A percentile compares a stretch with the other conserved stretches of the same genome.
Conservation (phyloP, 1,284 basidiomycete genomes). For the Microbotryomycetes sp. region DNA sequence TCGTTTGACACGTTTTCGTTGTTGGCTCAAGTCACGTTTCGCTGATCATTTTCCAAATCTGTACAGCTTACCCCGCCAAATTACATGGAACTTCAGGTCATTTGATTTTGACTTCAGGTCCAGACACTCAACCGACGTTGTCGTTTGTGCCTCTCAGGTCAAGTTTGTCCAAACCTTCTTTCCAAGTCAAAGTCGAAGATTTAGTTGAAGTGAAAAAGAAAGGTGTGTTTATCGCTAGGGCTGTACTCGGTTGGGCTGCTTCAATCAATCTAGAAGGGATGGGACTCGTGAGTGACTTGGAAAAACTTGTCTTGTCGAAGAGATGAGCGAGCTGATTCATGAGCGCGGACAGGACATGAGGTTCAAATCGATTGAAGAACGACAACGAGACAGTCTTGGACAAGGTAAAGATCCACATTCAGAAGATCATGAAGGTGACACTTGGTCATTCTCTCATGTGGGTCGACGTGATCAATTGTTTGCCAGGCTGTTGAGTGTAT, state of each 20-base stretch:
- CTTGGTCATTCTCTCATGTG: constrained; percentile 43
- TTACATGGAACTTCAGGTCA: constrained; percentile 42
- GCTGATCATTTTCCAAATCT: neutral
- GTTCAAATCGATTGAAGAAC: constrained; percentile 5
- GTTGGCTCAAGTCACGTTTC: no score
- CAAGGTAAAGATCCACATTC: constrained; percentile 29
- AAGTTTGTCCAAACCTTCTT: constrained; percentile 32
- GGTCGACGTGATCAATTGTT: constrained; percentile 46
- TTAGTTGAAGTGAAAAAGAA: constrained; percentile 47
- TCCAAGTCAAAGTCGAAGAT: constrained; percentile 41
- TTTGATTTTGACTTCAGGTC: constrained; percentile 39
- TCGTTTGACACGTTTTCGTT: neutral
- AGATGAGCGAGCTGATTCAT: constrained; percentile 12
- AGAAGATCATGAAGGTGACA: constrained; percentile 35
- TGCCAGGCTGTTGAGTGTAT: constrained; percentile 44
- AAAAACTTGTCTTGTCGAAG: constrained; percentile 13
- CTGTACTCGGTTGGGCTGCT: constrained; percentile 45
- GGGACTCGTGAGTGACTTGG: constrained; percentile 39
- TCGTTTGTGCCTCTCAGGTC: constrained; percentile 40
- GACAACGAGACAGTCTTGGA: constrained; percentile 13
- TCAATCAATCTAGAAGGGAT: constrained; percentile 42
- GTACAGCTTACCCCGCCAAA: constrained; percentile 43
- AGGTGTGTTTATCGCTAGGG: constrained; percentile 44
- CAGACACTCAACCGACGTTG: constrained; percentile 35
- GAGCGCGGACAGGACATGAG: constrained; percentile 20